Percentiles rank a stretch among this genome's conserved stretches.
These are phyloP conservation scores for Yamadazyma sp. DNA, from an alignment of 1,139 yeast species.

Conservation along the genomic window DNA sequence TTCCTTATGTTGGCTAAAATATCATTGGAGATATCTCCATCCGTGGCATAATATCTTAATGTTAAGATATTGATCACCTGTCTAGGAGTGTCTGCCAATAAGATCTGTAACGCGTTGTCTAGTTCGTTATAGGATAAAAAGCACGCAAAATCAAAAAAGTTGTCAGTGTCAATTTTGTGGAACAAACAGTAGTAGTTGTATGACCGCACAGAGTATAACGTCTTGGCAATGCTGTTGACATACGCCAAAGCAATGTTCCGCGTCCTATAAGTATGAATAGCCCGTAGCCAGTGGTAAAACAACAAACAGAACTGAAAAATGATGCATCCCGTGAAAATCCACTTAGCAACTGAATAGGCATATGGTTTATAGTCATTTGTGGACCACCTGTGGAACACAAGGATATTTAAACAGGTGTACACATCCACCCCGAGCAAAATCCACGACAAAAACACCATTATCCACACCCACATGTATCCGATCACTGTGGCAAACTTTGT, in stretches of 20 bases:
- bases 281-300: slow-evolving; percentile 59
- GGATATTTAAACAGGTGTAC: slow-evolving; percentile 73
- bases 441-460: slow-evolving; percentile 51
- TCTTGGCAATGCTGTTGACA: slow-evolving; percentile 64
- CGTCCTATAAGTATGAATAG: slow-evolving; percentile 57
- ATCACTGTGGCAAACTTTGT: slow-evolving; percentile 51
- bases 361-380: slow-evolving; percentile 55
- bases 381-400: slow-evolving; percentile 79
- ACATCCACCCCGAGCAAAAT: slow-evolving; percentile 71
- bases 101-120: slow-evolving; percentile 60
- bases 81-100: slow-evolving; percentile 85
- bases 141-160: slow-evolving; percentile 65
- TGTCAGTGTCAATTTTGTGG: slow-evolving; percentile 65
- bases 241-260: slow-evolving; percentile 70
- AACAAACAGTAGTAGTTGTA: slow-evolving; percentile 74
- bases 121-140: slow-evolving; percentile 68
- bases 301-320: slow-evolving; percentile 66
- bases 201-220: slow-evolving; percentile 51
- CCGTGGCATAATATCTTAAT: slow-evolving; percentile 54
- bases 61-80: slow-evolving; percentile 83
- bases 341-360: slow-evolving; percentile 60
- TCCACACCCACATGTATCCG: slow-evolving; percentile 54
- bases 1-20: slow-evolving; percentile 53
- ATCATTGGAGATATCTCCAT: slow-evolving; percentile 39
- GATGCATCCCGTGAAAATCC: slow-evolving; percentile 85